Evolutionary conservation across 192 early-diverging fungal species (phyloP), one percentile per base, ranked within the genome.

Genomic region (Entomortierella chlamydospora): DNA sequence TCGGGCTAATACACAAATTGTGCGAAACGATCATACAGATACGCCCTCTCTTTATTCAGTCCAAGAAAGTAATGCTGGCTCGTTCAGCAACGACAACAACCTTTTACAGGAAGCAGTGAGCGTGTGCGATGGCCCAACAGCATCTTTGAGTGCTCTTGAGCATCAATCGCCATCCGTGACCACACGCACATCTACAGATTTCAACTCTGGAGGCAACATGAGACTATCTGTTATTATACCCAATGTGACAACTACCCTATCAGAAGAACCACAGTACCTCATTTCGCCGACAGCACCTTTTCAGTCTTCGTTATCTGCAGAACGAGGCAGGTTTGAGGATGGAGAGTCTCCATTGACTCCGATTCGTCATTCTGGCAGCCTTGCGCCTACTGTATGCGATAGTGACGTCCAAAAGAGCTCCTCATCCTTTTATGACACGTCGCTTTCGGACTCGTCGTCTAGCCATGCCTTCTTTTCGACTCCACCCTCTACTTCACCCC

Each of bases 151-250:
- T 37, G 34, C 34, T 10, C 4, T 37, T 10, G 34, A 37, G 34
- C 10, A 37, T 30, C n/a, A n/a, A n/a, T n/a, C n/a, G n/a, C n/a
- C n/a, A n/a, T n/a, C n/a, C n/a, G n/a, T n/a, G n/a, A n/a, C n/a
- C n/a, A n/a, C 41, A 57, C 42, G n/a, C 4, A 17, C 31, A 9
- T 57, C 64, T 10, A 42, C 33, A 30, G 34, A n/a, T n/a, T 42
- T 43, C 25, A 20, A n/a, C 23, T 15, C 37, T 43, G 25, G 53
- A n/a, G n/a, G n/a, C n/a, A n/a, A n/a, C 13, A 49, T 53, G 9
- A 30, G 54, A 28, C 45, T 63, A 13, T 72, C 70, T 50, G 18
- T 72, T 43, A 41, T 12, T 51, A 72, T 64, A 64, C 70, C 70
- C 53, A 45, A 37, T 2, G 64, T 72, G 26, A 57, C 55, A 12